Conservation (phyloP, 2,329 filamentous ascomycete species). For the Fusarium fujikuroi region DNA sequence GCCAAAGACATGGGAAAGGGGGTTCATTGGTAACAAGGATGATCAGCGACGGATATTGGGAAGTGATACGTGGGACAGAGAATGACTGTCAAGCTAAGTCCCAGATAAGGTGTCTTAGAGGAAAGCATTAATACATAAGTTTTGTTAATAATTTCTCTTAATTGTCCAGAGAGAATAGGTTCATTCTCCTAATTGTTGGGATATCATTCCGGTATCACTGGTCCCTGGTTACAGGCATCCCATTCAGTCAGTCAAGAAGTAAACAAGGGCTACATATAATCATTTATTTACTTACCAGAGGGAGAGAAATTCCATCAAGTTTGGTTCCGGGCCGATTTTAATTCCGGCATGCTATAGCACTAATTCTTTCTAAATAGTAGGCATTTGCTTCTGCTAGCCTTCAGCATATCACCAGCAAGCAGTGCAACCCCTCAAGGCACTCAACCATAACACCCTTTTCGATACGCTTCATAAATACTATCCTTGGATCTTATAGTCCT, state of each 20-base stretch:
- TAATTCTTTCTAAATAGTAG: accelerated
- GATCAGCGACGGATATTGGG: accelerated
- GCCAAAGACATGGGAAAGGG: accelerated
- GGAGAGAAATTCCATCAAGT: accelerated
- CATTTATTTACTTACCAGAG: neutral
- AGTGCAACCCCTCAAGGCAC: neutral
- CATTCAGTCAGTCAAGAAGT: neutral
- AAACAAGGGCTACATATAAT: neutral
- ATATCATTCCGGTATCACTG: accelerated
- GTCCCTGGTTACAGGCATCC: neutral
- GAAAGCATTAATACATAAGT: neutral
- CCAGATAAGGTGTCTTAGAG: neutral
- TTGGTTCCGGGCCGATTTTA: accelerated
- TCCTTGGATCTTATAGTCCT: too few species aligned
- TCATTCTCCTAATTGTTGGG: neutral
- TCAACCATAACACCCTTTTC: too few species aligned
- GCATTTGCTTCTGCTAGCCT: neutral
- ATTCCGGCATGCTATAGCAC: accelerated
- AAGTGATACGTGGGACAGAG: accelerated
- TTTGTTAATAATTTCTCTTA: accelerated
- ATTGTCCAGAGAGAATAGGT: neutral
- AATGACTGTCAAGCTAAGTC: accelerated
- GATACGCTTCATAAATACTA: too few species aligned
- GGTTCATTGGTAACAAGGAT: neutral
- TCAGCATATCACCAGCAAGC: neutral